Evolutionary conservation across 2,329 filamentous ascomycete species (phyloP).

Genomic region (Stachybotrys echinatus): DNA sequence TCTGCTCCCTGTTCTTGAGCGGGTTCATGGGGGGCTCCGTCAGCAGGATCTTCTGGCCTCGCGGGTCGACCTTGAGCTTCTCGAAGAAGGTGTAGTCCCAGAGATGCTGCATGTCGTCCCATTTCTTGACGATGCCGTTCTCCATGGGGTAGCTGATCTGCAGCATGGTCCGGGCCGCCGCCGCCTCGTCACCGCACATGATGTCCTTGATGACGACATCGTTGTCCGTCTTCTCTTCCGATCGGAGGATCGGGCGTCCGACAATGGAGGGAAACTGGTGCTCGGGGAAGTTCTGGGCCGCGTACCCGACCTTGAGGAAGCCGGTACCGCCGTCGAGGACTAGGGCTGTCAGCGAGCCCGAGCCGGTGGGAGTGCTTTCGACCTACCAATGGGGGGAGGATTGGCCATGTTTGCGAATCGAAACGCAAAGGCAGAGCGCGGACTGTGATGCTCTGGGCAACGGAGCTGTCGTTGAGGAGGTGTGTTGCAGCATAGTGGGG

Average conservation of each 20-base stretch:
- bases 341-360: constrained; percentile 32
- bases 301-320: constrained; percentile 99
- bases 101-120: constrained; percentile 99
- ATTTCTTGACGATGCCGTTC: constrained; percentile 98
- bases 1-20: constrained; percentile 91
- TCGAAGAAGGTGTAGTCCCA: constrained; percentile 99
- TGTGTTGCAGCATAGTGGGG: constrained; percentile 12
- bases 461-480: constrained; percentile 21
- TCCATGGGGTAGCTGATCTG: constrained; percentile 99
- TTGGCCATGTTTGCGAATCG: constrained; percentile 38
- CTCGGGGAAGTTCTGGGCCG: constrained; percentile 98
- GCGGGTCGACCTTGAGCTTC: constrained; percentile 89
- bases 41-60: constrained; percentile 91
- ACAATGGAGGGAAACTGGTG: constrained; percentile 98
- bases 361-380: constrained; percentile 6
- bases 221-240: constrained; percentile 70
- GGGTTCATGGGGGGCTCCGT: constrained; percentile 99
- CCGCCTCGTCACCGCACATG: constrained; percentile 98
- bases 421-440: background rate
- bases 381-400: constrained; percentile 50
- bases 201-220: constrained; percentile 85
- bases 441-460: background rate
- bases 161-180: constrained; percentile 91
- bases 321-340: constrained; percentile 99
- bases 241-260: constrained; percentile 92